These are phyloP conservation scores for Entamoeba invadens DNA, from an alignment of 208 protist species.

Conservation along the genomic window DNA sequence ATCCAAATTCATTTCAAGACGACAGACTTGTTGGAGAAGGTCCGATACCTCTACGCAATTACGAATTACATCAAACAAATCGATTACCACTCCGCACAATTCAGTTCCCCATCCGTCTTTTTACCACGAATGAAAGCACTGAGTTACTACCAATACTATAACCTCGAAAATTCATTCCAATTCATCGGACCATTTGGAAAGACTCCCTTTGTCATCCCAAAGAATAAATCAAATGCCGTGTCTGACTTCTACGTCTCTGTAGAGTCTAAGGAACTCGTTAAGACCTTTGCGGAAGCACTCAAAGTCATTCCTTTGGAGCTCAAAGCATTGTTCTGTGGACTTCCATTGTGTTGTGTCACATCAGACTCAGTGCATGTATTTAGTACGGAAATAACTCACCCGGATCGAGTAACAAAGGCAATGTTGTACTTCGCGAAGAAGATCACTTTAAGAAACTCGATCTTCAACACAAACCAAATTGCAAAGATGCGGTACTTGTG, in stretches of 20 bases:
- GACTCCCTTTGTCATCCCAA: background rate
- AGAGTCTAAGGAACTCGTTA: background rate
- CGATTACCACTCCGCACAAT: background rate
- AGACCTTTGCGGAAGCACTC: background rate
- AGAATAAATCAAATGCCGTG: background rate
- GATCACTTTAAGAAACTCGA: background rate
- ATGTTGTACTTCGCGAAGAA: background rate
- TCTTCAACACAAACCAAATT: background rate
- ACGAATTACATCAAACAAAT: background rate
- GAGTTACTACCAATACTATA: background rate
- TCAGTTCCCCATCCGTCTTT: background rate
- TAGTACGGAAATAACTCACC: background rate
- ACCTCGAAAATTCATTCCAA: background rate
- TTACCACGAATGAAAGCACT: background rate
- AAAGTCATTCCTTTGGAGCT: background rate
- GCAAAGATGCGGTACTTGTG: background rate
- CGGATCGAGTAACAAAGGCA: background rate
- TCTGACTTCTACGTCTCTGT: background rate
- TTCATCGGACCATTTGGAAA: background rate
- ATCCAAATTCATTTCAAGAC: background rate
- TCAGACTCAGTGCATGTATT: background rate
- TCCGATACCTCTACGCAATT: background rate
- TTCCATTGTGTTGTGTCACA: background rate
- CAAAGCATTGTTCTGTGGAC: background rate
- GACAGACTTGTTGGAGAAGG: background rate